phyloP scores from a whole-genome alignment of 73 alveolate genomes.

The Blepharisma japonicum region DNA sequence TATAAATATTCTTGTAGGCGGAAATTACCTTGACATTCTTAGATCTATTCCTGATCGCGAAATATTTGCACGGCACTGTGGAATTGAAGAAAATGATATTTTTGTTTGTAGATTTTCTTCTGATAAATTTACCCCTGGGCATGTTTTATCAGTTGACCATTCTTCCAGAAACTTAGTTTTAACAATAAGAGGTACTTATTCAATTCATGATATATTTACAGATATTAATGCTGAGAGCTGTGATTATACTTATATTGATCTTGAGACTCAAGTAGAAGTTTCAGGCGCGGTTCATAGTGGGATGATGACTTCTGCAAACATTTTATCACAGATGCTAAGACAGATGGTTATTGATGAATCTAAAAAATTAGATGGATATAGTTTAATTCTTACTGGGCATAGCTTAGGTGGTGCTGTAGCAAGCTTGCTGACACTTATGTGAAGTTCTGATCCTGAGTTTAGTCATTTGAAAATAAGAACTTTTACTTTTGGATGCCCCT shows the following conservation, averaged over 20 bases:
- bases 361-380: neutral
- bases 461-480: neutral
- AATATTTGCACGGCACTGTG: neutral
- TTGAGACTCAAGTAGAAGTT: neutral
- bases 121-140: neutral
- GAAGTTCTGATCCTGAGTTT: neutral
- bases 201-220: neutral
- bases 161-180: neutral
- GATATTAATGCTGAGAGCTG: neutral
- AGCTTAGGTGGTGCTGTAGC: constrained; percentile 9
- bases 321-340: neutral
- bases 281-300: neutral
- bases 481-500: neutral
- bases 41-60: neutral
- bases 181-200: constrained; percentile 20
- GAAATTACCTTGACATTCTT: neutral
- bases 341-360: neutral
- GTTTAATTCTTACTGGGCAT: neutral
- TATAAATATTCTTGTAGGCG: neutral
- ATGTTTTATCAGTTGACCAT: neutral
- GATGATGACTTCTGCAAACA: neutral
- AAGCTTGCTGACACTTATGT: neutral
- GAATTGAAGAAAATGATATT: neutral
- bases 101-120: neutral
- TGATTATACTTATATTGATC: neutral